Evolutionary conservation across 2,329 filamentous ascomycete genomes (phyloP), one percentile per base, ranked within the genome.

Genomic region (Myrmaecium sp.): DNA sequence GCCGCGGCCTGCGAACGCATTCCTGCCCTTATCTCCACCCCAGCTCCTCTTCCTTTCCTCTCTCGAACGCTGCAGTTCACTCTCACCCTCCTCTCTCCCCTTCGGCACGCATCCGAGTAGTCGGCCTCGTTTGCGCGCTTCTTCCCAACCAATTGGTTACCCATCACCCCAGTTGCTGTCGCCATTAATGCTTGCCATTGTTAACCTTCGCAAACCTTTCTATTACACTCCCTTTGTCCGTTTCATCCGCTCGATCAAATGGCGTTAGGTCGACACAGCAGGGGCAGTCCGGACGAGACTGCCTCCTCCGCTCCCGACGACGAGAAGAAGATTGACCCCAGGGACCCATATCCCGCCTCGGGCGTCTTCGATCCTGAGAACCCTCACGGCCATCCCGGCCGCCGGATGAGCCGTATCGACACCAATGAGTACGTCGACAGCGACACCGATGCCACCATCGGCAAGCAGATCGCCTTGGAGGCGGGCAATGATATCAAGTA

Each of bases 401-500:
- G 44, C 30, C 51, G 49, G 27, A 50, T 56, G 43, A 57, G 47
- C 33, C 44, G 58, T 27, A 50, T 60, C 32, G 56, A 52, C 13
- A 30, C 32, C 12, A 26, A 26, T 9, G 32, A 32, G 19, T 34
- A 28, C n/a, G 37, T 36, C 20, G 41, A 52, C 23, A 33, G 42
- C 3, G 54, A 54, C 5, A 51, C 52, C 5, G 51, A 38, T 22
- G 32, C 64, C 23, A 57, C 54, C 18, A 51, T 71, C 22, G 64
- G 61, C 25, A 65, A 68, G 53, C 83, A 92, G 55, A 68, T 86
- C 36, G 79, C 74, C 28, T 47, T 78, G 34, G 84, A 93, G 51
- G 65, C 71, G 15, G 73, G 70, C 27, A 74, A 78, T 50, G 70
- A 73, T 7, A 93, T 94, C 52, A 74, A 92, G 55, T 94, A 94